Evolutionary conservation across 306 rosid genomes (phyloP).

Genomic region (Cucumis hystrix): DNA sequence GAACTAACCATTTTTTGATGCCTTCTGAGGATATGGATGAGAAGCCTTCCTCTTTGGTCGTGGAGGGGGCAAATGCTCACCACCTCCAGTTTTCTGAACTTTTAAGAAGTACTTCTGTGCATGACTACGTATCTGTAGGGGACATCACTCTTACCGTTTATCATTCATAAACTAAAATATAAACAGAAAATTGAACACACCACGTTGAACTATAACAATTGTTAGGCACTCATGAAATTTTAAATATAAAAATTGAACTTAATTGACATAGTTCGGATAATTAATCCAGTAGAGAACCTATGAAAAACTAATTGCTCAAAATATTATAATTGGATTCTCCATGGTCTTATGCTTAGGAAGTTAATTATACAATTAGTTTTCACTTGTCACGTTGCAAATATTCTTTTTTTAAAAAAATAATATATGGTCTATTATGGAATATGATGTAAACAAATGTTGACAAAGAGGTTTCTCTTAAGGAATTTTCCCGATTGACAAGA

Average conservation of each 20-base stretch:
- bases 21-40: conserved; percentile 97
- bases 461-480: background rate
- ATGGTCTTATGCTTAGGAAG: background rate
- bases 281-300: background rate
- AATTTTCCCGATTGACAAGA: background rate
- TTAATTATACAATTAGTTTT: background rate
- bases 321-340: background rate
- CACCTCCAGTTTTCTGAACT: conserved; percentile 87
- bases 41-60: conserved; percentile 94
- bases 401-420: background rate
- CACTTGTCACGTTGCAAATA: too few relatives aligned
- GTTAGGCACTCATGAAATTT: background rate
- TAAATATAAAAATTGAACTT: background rate
- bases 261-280: background rate
- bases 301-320: background rate
- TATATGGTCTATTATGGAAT: background rate
- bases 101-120: conserved; percentile 91
- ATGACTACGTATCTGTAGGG: conserved; percentile 80
- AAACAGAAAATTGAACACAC: background rate
- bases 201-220: background rate
- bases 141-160: background rate
- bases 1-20: conserved; percentile 57
- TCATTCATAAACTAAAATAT: background rate
- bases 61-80: conserved; percentile 94
- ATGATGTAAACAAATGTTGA: background rate